phyloP scores from a whole-genome alignment of 2,329 filamentous ascomycete genomes.

The Blastomyces emzantsi region DNA sequence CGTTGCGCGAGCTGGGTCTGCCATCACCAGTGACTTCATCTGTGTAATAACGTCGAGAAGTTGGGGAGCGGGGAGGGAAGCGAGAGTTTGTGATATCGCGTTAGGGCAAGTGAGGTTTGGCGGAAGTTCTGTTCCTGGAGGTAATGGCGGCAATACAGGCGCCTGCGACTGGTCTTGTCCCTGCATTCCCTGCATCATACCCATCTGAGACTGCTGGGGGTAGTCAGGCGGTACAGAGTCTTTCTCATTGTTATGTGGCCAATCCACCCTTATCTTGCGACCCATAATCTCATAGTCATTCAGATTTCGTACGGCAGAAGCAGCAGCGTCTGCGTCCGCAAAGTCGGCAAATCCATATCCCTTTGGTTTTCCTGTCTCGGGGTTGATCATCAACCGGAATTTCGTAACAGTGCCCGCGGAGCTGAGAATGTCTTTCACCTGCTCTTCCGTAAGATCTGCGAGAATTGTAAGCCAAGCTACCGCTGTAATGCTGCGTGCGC shows the following conservation, averaged over 20 bases:
- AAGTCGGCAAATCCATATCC: conserved; percentile 97
- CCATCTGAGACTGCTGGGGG: conserved; percentile 31
- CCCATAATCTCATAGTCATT: conserved; percentile 96
- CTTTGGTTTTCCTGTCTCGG: conserved; percentile 87
- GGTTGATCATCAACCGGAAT: conserved; percentile 90
- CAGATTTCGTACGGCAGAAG: conserved; percentile 87
- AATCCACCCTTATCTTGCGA: conserved; percentile 88
- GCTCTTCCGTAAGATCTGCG: conserved; percentile 88
- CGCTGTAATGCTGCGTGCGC: conserved; percentile 50
- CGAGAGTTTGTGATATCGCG: conserved; percentile 83
- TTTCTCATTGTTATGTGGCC: conserved; percentile 81
- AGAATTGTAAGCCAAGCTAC: conserved; percentile 58
- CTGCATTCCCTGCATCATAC: conserved; percentile 30
- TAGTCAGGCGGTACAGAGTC: conserved; percentile 51
- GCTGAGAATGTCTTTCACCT: conserved; percentile 89
- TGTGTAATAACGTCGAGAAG: conserved; percentile 88
- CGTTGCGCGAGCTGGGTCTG: conserved; percentile 72
- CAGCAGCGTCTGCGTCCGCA: conserved; percentile 81
- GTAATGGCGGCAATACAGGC: conserved; percentile 64
- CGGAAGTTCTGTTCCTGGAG: conserved; percentile 73
- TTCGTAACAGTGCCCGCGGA: conserved; percentile 82
- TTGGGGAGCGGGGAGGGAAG: conserved; percentile 75
- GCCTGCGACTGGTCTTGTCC: conserved; percentile 29
- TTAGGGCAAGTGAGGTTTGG: conserved; percentile 77
- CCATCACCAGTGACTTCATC: conserved; percentile 82